Evolutionary conservation across 306 rosid genomes (phyloP).

Genomic region (Vicia faba): DNA sequence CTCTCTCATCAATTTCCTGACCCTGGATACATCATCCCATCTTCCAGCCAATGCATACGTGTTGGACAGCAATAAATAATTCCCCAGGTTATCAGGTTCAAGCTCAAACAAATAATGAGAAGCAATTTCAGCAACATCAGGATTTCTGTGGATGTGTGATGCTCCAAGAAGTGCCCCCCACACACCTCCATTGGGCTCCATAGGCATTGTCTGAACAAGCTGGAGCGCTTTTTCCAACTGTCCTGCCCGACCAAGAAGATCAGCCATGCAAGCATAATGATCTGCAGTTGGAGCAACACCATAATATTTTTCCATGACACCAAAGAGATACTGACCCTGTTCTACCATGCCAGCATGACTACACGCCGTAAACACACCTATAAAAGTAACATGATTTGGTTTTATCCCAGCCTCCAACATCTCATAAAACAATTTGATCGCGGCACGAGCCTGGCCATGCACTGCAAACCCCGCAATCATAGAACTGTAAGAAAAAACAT

Average conservation of each 20-base stretch:
- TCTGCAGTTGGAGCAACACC: conserved; percentile 56
- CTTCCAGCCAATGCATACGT: conserved; percentile 70
- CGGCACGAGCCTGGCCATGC: conserved; percentile 64
- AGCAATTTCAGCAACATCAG: conserved; percentile 68
- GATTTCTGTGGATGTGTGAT: conserved; percentile 63
- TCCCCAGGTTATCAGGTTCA: conserved; percentile 71
- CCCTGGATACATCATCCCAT: conserved; percentile 72
- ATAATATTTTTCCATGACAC: conserved; percentile 60
- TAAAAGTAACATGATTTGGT: conserved; percentile 74
- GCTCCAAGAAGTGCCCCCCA: conserved; percentile 98
- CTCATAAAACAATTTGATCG: conserved; percentile 67
- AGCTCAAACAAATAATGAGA: conserved; percentile 69
- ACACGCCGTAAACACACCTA: conserved; percentile 76
- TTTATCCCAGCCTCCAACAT: conserved; percentile 66
- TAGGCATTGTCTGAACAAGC: conserved; percentile 65
- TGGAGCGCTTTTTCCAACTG: conserved; percentile 66
- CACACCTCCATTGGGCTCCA: conserved; percentile 64
- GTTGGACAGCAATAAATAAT: conserved; percentile 69
- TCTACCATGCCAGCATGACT: conserved; percentile 77
- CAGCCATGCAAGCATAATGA: conserved; percentile 84
- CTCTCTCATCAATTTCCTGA: conserved; percentile 67
- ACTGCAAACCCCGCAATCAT: conserved; percentile 81
- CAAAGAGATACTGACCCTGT: conserved; percentile 73
- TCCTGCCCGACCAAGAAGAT: conserved; percentile 87
- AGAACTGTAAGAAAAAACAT: conserved; percentile 74